Evolutionary conservation across 129 eudicot species (phyloP).

Genomic region (Centella asiatica): DNA sequence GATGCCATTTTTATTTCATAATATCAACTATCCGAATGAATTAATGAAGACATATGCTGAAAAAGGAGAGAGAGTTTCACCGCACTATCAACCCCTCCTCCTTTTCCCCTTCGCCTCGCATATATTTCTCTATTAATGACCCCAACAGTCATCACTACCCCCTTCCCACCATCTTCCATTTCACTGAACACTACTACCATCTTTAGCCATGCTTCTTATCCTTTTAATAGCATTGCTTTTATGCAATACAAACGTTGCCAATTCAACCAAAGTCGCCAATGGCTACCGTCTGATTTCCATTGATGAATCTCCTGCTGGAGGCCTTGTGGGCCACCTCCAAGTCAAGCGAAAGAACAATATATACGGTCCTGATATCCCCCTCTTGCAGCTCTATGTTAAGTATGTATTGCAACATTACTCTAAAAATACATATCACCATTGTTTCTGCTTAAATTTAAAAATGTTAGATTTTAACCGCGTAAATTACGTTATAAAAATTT

Average conservation of each 20-base stretch:
- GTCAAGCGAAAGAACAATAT: constrained; percentile 48
- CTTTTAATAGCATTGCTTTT: constrained; percentile 9
- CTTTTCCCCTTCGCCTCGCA: no score
- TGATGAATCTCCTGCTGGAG: constrained; percentile 56
- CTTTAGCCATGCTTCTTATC: constrained; percentile 9
- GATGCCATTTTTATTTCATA: no score
- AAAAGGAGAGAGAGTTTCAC: no score
- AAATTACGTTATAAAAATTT: no score
- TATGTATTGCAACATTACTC: constrained; percentile 23
- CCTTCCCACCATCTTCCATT: no score
- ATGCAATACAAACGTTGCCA: constrained; percentile 7
- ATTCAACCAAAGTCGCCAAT: constrained; percentile 46
- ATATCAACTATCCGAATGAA: no score
- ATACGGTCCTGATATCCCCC: constrained; percentile 85
- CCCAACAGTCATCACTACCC: no score
- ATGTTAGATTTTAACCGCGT: no score
- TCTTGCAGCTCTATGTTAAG: constrained; percentile 77
- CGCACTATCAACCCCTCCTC: no score
- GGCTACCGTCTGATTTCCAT: constrained; percentile 81
- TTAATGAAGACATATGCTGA: no score
- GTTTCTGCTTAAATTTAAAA: no score
- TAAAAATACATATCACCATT: background rate
- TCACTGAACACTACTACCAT: background rate
- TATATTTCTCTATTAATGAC: no score
- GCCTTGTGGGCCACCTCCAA: constrained; percentile 60